Conservation (phyloP, 116 monocot species). For the Papilionanthe hybrid region DNA sequence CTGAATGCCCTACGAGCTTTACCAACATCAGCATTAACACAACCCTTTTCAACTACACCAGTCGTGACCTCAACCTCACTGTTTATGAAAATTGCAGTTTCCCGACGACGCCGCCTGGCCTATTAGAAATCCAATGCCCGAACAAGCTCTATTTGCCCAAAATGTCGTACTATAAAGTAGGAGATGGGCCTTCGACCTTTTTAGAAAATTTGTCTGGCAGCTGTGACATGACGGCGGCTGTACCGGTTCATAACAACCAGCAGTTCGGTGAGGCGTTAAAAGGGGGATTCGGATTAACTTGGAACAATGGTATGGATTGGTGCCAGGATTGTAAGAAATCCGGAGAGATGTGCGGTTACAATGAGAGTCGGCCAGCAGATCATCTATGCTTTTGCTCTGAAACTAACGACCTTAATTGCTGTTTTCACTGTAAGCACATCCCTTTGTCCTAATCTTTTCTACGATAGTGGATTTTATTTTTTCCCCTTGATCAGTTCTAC, state of each 20-base stretch:
- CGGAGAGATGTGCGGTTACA: constrained; percentile 12
- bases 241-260: not conserved
- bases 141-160: accelerated
- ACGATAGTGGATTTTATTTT: not conserved
- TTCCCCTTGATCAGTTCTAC: not conserved
- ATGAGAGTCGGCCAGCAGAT: not conserved
- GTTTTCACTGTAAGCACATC: constrained; percentile 9
- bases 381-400: constrained; percentile 10
- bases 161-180: not conserved
- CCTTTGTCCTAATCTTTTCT: not conserved
- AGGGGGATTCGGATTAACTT: constrained; percentile 28
- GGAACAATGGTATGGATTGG: constrained; percentile 23
- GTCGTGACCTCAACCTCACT: constrained; percentile 4
- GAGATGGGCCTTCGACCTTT: not conserved
- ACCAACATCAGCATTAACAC: constrained; percentile 13
- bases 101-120: not conserved
- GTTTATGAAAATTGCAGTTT: constrained; percentile 24
- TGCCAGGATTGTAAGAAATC: constrained; percentile 18
- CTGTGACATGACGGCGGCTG: not conserved
- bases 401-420: not conserved
- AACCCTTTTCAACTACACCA: constrained; percentile 12
- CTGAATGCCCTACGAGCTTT: constrained; percentile 14
- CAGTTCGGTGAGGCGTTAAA: not conserved
- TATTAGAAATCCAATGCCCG: not conserved
- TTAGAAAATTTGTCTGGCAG: not conserved